These are phyloP conservation scores for Globisporangium emineosum DNA, from an alignment of 352 stramenopile species.

Conservation along the genomic window DNA sequence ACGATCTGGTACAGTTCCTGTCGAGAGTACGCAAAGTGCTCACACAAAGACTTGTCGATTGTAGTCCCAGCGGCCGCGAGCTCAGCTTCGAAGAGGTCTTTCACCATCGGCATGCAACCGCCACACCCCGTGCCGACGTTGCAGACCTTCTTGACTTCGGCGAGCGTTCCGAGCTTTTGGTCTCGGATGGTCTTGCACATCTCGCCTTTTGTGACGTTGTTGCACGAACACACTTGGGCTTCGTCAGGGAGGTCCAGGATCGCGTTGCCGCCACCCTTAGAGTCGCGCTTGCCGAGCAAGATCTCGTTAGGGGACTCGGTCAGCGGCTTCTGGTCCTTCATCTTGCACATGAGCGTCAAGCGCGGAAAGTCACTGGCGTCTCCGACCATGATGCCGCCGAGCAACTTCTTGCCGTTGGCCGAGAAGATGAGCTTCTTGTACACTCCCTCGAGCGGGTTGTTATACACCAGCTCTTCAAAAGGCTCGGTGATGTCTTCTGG, in stretches of 20 bases:
- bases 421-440: conserved; percentile 95
- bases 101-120: conserved; percentile 90
- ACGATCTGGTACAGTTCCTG: conserved; percentile 90
- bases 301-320: conserved; percentile 50
- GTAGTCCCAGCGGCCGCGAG: conserved; percentile 82
- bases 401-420: conserved; percentile 58
- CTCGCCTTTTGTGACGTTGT: conserved; percentile 86
- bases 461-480: conserved; percentile 77
- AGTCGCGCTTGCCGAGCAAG: conserved; percentile 44
- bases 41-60: conserved; percentile 88
- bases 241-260: conserved; percentile 69
- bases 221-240: conserved; percentile 91
- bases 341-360: conserved; percentile 61
- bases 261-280: conserved; percentile 24
- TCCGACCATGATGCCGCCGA: conserved; percentile 90
- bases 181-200: conserved; percentile 75
- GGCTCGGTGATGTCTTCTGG: conserved; percentile 76
- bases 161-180: conserved; percentile 69
- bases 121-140: conserved; percentile 89
- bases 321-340: conserved; percentile 51
- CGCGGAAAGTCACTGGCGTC: conserved; percentile 89
- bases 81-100: conserved; percentile 81
- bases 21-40: conserved; percentile 89
- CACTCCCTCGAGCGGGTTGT: conserved; percentile 85
- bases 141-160: conserved; percentile 80